phyloP scores from a whole-genome alignment of 306 rosid genomes.

The Chamaecrista fasciculata region DNA sequence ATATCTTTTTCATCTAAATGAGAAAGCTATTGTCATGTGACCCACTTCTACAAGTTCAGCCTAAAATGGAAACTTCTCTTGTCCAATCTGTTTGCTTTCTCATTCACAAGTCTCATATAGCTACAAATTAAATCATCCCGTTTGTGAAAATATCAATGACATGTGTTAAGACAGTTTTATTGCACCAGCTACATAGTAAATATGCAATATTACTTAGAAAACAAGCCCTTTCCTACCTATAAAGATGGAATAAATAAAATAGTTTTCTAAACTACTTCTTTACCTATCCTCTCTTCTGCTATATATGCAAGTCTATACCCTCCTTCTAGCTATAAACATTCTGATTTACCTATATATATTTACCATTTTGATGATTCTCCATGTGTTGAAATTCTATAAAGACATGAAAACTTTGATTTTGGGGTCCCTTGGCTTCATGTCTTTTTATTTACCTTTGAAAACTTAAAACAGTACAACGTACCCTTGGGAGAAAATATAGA shows the following conservation, averaged over 20 bases:
- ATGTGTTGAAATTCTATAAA: background rate
- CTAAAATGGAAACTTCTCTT: constrained; percentile 44
- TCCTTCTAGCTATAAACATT: background rate
- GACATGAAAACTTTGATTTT: background rate
- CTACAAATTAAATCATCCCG: constrained; percentile 17
- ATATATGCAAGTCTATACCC: too few species aligned
- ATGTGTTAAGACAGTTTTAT: background rate
- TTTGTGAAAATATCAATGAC: constrained; percentile 1
- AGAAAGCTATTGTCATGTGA: constrained; percentile 41
- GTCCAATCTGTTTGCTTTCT: constrained; percentile 29
- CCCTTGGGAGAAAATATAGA: background rate
- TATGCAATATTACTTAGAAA: background rate
- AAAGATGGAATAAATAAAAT: too few species aligned
- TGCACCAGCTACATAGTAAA: background rate
- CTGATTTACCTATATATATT: background rate
- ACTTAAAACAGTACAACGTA: background rate
- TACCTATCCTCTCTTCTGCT: too few species aligned
- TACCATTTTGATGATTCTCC: background rate
- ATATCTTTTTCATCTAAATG: constrained; percentile 43
- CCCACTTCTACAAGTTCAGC: constrained; percentile 48
- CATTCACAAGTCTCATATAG: constrained; percentile 23
- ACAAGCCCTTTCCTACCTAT: background rate
- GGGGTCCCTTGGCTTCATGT: background rate
- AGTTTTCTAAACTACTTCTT: background rate
- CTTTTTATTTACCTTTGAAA: background rate